phyloP scores from a whole-genome alignment of 495 filamentous ascomycete species.

The Penicillium soppii region DNA sequence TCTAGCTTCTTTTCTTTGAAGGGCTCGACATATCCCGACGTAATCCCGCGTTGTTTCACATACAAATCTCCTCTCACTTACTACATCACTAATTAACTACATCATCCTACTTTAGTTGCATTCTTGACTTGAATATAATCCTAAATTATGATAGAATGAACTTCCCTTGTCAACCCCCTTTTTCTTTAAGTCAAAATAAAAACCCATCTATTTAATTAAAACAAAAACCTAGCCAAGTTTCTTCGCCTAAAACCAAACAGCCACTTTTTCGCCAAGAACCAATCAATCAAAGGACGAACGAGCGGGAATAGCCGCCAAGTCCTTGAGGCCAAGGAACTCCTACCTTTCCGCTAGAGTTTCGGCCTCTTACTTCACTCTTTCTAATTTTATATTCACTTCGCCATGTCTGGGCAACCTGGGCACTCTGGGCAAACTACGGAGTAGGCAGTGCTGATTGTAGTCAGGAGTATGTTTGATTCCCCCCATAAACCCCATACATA shows the following conservation, averaged over 20 bases:
- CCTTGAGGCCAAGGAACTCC: background rate
- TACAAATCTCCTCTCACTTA: background rate
- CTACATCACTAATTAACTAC: no score
- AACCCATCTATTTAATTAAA: background rate
- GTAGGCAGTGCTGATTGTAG: no score
- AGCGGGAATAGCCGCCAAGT: background rate
- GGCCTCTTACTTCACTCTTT: no score
- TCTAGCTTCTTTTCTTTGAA: background rate
- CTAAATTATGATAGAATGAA: background rate
- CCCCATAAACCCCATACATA: no score
- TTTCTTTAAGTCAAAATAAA: background rate
- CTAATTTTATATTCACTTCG: no score
- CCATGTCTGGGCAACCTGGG: no score
- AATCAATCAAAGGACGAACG: background rate
- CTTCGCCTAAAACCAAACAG: background rate
- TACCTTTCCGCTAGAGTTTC: background rate
- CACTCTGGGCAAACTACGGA: no score
- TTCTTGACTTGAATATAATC: background rate
- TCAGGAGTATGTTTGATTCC: no score
- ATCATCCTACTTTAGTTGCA: background rate
- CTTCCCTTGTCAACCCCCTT: background rate
- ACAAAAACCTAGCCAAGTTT: background rate
- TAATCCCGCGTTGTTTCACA: background rate
- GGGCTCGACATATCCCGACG: background rate
- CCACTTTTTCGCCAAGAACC: background rate